A percentile compares a stretch with the other conserved stretches of the same genome.
Evolutionary conservation across 75 land plant genomes (phyloP).

Genomic region (Sequoiadendron giganteum): DNA sequence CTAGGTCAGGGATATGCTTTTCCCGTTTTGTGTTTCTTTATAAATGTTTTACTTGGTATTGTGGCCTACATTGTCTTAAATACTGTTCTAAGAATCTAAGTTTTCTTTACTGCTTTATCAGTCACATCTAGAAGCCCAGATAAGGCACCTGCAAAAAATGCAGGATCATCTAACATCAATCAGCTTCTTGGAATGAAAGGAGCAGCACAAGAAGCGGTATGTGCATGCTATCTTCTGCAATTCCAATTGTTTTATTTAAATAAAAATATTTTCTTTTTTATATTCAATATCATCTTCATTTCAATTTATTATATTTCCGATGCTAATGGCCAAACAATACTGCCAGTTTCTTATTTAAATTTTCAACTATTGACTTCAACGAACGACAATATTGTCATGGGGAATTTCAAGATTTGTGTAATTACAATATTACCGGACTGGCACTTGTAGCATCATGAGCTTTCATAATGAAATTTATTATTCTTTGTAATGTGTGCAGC

Average conservation of each 20-base stretch:
- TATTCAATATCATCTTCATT: not conserved
- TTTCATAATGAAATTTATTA: not conserved
- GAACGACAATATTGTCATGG: not conserved
- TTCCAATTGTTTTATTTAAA: not conserved
- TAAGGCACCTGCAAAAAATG: slow-evolving; percentile 47
- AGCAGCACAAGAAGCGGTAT: slow-evolving; percentile 73
- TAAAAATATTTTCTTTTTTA: not conserved
- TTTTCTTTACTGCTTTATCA: slow-evolving; percentile 13
- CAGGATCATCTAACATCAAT: slow-evolving; percentile 60
- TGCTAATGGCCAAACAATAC: not conserved
- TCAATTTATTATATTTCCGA: not conserved
- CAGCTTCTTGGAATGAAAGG: slow-evolving; percentile 95
- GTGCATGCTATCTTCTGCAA: not conserved
- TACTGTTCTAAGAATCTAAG: not conserved
- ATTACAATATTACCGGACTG: not conserved
- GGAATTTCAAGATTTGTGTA: not conserved
- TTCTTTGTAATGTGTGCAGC: not conserved
- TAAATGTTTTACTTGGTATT: not conserved
- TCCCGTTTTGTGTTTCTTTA: not conserved
- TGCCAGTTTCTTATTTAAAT: not conserved
- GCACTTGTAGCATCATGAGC: not conserved
- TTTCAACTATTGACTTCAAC: not conserved
- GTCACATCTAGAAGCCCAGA: slow-evolving; percentile 49
- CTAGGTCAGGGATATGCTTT: not conserved
- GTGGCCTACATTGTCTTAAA: not conserved